Conservation (phyloP, 148 eudicot species). For the Camellia sinensis region DNA sequence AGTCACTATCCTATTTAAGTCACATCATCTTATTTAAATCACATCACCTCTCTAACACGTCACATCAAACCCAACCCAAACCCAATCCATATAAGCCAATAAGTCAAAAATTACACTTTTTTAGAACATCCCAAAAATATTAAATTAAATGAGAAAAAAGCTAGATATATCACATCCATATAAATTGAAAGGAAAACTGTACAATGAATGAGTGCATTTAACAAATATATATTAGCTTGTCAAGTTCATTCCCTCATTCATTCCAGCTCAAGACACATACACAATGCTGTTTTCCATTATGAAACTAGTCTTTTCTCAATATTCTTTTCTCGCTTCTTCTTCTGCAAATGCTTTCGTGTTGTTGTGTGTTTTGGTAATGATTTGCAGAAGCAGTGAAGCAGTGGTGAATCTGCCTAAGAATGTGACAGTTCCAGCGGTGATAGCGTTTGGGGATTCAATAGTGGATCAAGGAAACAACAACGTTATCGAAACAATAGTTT, state of each 20-base stretch:
- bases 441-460: conserved; percentile 64
- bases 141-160: too few relatives aligned
- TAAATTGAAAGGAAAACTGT: background rate
- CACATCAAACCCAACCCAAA: too few relatives aligned
- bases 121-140: too few relatives aligned
- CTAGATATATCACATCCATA: background rate
- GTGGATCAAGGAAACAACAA: conserved; percentile 72
- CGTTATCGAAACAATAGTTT: conserved; percentile 26
- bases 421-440: conserved; percentile 42
- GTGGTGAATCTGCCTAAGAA: conserved; percentile 33
- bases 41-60: too few relatives aligned
- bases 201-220: background rate
- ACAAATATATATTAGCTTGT: background rate
- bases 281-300: background rate
- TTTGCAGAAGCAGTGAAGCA: conserved; percentile 6
- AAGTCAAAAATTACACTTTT: too few relatives aligned
- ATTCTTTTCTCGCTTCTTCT: background rate
- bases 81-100: too few relatives aligned
- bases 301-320: too few relatives aligned
- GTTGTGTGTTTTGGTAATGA: background rate
- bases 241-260: background rate
- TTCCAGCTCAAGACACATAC: too few relatives aligned
- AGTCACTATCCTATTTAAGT: too few relatives aligned
- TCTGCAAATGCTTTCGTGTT: background rate
- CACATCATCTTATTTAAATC: too few relatives aligned